Evolutionary conservation across 495 filamentous ascomycete genomes (phyloP), one percentile per base, ranked within the genome.

Genomic region (Thermochaetoides thermophila): DNA sequence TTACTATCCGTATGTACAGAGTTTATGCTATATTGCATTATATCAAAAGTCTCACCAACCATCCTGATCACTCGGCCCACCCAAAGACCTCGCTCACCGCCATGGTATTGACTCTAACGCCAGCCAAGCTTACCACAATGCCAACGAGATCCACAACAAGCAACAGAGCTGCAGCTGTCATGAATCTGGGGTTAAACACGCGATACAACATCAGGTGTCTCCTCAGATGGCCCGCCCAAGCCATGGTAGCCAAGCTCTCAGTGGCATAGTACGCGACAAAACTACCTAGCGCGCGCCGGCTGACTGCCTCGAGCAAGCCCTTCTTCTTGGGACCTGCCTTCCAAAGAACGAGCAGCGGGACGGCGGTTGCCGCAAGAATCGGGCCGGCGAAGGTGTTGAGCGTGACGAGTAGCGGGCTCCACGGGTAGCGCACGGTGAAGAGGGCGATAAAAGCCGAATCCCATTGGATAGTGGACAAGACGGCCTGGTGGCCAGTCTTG

Each of bases 401-500:
- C 3, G 75, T 56, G 28, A 99, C 75, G 5, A 84, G 60, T 6
- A 95, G 39, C 0, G 89, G 85, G 7, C 74, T 76, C 78, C 79
- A 95, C 20, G 91, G 89, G 57, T 96, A 95, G 42, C 70, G 69
- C 47, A 96, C 71, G 2, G 74, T 71, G 28, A 74, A 68, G 17
- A 96, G 63, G 1, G 91, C 79, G 44, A 99, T 81, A 65, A 96
- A 97, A 15, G 84, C 87, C n/a, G 71, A 66, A 56, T 96, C 85
- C 89, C 89, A 99, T 46, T 99, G 91, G 52, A 99, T 91, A 38
- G 71, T 77, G 44, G 73, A 68, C 15, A 94, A 69, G 0, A 76
- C 78, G 11, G 87, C 87, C 56, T 96, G 91, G 56, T 99, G 89
- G 42, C 89, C 89, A 1, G 89, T 99, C 45, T 87, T 93, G 74